Conservation (phyloP, 2,329 filamentous ascomycete genomes). For the Aspergillus oerlinghausenensis region DNA sequence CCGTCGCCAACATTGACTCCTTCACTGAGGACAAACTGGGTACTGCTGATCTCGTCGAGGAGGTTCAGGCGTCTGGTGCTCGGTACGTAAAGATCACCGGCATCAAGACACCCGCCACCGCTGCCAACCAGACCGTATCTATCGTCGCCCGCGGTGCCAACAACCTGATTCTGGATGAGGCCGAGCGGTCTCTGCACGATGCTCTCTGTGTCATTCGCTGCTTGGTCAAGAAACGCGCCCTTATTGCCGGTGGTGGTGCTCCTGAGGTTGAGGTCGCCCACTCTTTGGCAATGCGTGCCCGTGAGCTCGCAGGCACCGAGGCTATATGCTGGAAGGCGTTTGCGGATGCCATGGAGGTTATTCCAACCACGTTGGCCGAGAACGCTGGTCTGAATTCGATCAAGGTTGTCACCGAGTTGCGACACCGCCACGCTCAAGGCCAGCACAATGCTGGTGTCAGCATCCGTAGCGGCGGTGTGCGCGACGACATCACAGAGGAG, state of each 20-base stretch:
- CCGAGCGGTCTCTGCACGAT: slow-evolving; percentile 93
- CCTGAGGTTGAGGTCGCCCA: slow-evolving; percentile 96
- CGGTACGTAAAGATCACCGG: slow-evolving; percentile 94
- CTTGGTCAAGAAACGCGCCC: slow-evolving; percentile 98
- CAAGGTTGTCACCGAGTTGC: slow-evolving; percentile 93
- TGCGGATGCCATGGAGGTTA: slow-evolving; percentile 93
- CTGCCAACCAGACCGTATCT: slow-evolving; percentile 72
- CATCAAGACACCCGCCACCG: slow-evolving; percentile 65
- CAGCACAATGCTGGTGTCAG: slow-evolving; percentile 96
- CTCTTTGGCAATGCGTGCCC: slow-evolving; percentile 73
- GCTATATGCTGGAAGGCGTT: slow-evolving; percentile 99
- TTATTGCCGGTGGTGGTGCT: slow-evolving; percentile 93
- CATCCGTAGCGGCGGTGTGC: slow-evolving; percentile 96
- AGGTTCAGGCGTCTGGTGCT: slow-evolving; percentile 79
- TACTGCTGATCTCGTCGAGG: slow-evolving; percentile 87
- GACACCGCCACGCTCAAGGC: slow-evolving; percentile 89
- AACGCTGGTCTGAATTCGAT: slow-evolving; percentile 98
- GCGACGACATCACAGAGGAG: slow-evolving; percentile 93
- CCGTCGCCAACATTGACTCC: slow-evolving; percentile 95
- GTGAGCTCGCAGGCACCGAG: slow-evolving; percentile 83
- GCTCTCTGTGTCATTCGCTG: slow-evolving; percentile 96
- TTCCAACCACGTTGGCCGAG: slow-evolving; percentile 93
- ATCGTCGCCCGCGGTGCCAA: slow-evolving; percentile 95
- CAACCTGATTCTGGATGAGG: slow-evolving; percentile 89
- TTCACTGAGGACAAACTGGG: slow-evolving; percentile 99